Base-by-base conservation (phyloP, 805 yeast genomes). In the Ogataea saltuana region DNA sequence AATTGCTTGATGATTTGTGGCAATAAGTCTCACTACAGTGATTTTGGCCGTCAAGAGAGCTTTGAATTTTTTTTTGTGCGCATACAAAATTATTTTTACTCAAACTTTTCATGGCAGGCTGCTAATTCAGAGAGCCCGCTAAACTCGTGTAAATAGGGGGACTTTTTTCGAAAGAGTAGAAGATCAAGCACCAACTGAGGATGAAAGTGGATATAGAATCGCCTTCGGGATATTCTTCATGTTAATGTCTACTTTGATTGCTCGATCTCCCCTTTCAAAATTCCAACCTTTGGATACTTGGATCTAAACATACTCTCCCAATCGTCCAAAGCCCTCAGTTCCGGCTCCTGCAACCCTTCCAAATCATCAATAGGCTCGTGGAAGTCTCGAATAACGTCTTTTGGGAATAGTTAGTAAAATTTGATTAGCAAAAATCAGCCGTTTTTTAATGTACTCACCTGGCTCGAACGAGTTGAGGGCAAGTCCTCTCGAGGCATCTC, bases 401-500 rank as follows among this genome's bases (percentile, higher is more conserved):
- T 11, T 7, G 10, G n/a, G 6, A 13, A 12, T 12, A 13, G 45
- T 42, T 40, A 46, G 46, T 42, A 19, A 15, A 31, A 15, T 20
- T 17, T 9, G 7, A 10, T 22, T 28, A 28, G 17, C 7, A n/a
- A 13, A 16, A 8, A 8, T 11, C n/a, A 15, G 20, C 11, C 15
- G 34, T 15, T 22, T 17, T 22, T 16, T 12, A 23, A 11, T 11
- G 22, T 16, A 58, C 63, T 44, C 46, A 55, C 65, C 76, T 17
- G 70, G 51, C 39, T 89, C 97, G 65, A 90, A 91, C 13, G 95
- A 85, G 64, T 89, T 90, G 55, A 78, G 70, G 1, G 97, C 97
- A 43, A 91, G 74, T 0, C 97, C 98, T 51, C 98, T 73, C 1
- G 95, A 84, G 3, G 97, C 97, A 67, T 91, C 98, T 53, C 87